Evolutionary conservation across 2,329 filamentous ascomycete genomes (phyloP).

Genomic region (Tricladium varicosporioides): DNA sequence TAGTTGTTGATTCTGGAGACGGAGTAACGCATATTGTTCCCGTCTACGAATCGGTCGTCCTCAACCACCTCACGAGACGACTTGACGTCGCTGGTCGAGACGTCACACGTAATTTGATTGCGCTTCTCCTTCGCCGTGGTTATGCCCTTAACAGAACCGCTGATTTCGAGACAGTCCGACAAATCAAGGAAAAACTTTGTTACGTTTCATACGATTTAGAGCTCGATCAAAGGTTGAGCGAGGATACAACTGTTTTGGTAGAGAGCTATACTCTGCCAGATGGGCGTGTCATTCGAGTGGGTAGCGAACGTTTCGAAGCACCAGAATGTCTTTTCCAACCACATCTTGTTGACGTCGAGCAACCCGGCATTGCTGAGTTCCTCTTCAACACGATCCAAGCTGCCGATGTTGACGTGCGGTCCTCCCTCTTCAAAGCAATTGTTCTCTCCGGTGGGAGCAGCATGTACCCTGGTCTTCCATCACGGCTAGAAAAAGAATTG

Average conservation of each 20-base stretch:
- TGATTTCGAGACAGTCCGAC: constrained; percentile 97
- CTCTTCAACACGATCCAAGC: constrained; percentile 98
- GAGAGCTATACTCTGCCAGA: constrained; percentile 98
- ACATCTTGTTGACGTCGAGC: constrained; percentile 94
- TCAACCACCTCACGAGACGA: constrained; percentile 92
- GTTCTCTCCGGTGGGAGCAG: constrained; percentile 94
- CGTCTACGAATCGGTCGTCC: constrained; percentile 95
- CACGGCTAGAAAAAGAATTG: constrained; percentile 93
- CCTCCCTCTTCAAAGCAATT: constrained; percentile 94
- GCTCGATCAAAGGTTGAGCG: constrained; percentile 90
- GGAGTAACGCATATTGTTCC: constrained; percentile 98
- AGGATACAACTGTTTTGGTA: constrained; percentile 95
- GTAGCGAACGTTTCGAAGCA: constrained; percentile 95
- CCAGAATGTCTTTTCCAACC: constrained; percentile 98
- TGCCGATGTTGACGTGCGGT: constrained; percentile 91
- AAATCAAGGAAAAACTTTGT: constrained; percentile 99
- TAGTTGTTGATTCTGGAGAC: constrained; percentile 98
- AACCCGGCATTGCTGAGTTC: constrained; percentile 94
- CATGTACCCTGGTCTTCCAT: constrained; percentile 98
- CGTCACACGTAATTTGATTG: constrained; percentile 97
- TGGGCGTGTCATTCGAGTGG: constrained; percentile 91
- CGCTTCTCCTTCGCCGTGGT: constrained; percentile 85
- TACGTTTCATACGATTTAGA: constrained; percentile 98
- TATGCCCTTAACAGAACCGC: constrained; percentile 97
- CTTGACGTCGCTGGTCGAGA: constrained; percentile 95